Percentiles rank a stretch among this genome's conserved stretches.
Conservation (phyloP, 192 early-diverging fungal genomes). For the Allomyces javanicus region DNA sequence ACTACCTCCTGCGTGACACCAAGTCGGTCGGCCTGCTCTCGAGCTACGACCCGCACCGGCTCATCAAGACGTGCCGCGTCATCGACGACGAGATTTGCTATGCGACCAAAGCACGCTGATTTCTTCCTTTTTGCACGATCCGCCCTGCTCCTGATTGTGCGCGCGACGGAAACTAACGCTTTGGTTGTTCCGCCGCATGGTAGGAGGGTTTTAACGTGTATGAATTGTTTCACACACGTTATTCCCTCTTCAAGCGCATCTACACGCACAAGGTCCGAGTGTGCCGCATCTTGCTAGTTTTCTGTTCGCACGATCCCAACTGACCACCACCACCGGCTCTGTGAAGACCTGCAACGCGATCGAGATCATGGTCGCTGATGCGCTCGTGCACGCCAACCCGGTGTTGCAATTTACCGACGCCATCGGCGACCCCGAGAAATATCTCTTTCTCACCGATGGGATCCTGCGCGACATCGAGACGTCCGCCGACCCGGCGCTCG, state of each 20-base stretch:
- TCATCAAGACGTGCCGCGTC: constrained; percentile 66
- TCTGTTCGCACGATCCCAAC: background rate
- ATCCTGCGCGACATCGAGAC: constrained; percentile 55
- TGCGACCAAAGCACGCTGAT: constrained; percentile 36
- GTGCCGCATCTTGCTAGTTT: background rate
- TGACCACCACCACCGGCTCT: background rate
- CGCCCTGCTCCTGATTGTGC: too few species aligned
- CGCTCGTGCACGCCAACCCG: constrained; percentile 58
- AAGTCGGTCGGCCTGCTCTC: background rate
- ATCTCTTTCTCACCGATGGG: constrained; percentile 60
- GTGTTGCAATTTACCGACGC: constrained; percentile 37
- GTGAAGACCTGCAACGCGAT: constrained; percentile 29
- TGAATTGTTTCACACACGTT: constrained; percentile 65
- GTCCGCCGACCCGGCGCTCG: constrained; percentile 36
- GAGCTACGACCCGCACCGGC: constrained; percentile 24
- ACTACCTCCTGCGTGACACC: constrained; percentile 45
- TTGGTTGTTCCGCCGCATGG: background rate
- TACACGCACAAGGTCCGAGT: constrained; percentile 57
- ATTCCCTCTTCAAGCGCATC: constrained; percentile 57
- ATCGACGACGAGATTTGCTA: constrained; percentile 79
- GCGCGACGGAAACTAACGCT: too few species aligned
- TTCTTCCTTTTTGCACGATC: background rate
- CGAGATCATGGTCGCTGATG: constrained; percentile 82
- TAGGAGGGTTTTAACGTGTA: constrained; percentile 71
- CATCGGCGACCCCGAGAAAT: constrained; percentile 42